Conservation (phyloP, 169 alveolate genomes). For the Plasmodium cynomolgi region DNA sequence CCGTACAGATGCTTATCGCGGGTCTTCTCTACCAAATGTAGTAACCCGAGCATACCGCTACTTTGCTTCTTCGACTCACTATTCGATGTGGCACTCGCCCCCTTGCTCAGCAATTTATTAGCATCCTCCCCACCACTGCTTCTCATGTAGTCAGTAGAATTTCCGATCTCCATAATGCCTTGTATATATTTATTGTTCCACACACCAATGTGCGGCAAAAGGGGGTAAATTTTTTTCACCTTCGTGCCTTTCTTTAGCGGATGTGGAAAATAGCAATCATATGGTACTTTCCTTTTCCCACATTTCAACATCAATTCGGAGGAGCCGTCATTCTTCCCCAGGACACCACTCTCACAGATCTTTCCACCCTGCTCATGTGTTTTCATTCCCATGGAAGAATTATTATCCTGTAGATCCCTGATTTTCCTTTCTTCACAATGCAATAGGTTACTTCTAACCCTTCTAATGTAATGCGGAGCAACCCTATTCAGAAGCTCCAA, state of each 20-base stretch:
- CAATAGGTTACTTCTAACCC: constrained; percentile 5
- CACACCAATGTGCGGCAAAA: constrained; percentile 28
- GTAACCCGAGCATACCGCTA: not conserved
- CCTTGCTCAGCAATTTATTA: not conserved
- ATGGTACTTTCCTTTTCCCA: not conserved
- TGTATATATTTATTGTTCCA: constrained; percentile 58
- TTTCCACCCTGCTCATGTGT: not conserved
- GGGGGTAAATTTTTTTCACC: constrained; percentile 44
- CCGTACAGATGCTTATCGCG: constrained; percentile 63
- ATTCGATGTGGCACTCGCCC: not conserved
- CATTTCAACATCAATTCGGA: not conserved
- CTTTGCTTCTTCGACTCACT: not conserved
- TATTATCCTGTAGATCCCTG: not conserved
- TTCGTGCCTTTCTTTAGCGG: constrained; percentile 30
- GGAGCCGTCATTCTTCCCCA: not conserved
- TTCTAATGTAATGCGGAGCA: constrained; percentile 44
- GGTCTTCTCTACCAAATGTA: constrained; percentile 49
- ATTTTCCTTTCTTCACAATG: not conserved
- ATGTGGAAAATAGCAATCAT: constrained; percentile 35
- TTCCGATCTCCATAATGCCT: constrained; percentile 67
- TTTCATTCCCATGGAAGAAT: not conserved
- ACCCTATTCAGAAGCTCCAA: constrained; percentile 14
- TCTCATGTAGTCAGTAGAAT: constrained; percentile 1
- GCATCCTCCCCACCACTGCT: not conserved
- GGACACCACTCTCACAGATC: not conserved